These are phyloP conservation scores for Annulohypoxylon stygium DNA, from an alignment of 495 filamentous ascomycete species.

Conservation along the genomic window DNA sequence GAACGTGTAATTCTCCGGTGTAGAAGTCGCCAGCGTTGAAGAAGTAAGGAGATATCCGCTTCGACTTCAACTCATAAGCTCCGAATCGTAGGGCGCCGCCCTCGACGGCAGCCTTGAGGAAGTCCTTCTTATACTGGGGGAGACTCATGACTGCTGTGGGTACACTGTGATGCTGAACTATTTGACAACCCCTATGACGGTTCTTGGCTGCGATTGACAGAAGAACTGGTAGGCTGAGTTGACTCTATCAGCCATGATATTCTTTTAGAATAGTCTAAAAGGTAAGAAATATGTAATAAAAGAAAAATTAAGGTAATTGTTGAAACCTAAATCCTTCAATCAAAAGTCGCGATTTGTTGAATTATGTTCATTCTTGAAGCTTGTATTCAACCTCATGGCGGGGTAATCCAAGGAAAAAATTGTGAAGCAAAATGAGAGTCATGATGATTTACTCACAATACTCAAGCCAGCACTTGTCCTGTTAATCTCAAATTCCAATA, in stretches of 20 bases:
- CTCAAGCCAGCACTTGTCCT: background rate
- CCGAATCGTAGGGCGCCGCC: slow-evolving; percentile 89
- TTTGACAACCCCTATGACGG: background rate
- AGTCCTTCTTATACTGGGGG: slow-evolving; percentile 68
- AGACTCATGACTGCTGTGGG: slow-evolving; percentile 63
- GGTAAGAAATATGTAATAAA: background rate
- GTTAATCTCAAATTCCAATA: background rate
- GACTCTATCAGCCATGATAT: background rate
- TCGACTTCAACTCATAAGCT: slow-evolving; percentile 89
- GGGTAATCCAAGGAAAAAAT: background rate
- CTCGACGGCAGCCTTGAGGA: slow-evolving; percentile 78
- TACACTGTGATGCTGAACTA: background rate
- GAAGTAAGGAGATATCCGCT: slow-evolving; percentile 96
- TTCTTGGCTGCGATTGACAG: background rate
- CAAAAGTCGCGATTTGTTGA: background rate
- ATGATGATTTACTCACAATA: background rate
- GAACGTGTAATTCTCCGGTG: slow-evolving; percentile 76
- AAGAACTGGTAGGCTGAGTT: background rate
- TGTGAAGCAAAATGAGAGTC: background rate
- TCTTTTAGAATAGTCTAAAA: background rate
- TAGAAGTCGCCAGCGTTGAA: slow-evolving; percentile 94
- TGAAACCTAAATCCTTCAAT: background rate
- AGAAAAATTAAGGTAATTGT: background rate
- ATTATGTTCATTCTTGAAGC: background rate
- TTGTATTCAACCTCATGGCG: slow-evolving; percentile 4